phyloP scores from a whole-genome alignment of 371 early-diverging fungal species.

The Mucor piriformis region DNA sequence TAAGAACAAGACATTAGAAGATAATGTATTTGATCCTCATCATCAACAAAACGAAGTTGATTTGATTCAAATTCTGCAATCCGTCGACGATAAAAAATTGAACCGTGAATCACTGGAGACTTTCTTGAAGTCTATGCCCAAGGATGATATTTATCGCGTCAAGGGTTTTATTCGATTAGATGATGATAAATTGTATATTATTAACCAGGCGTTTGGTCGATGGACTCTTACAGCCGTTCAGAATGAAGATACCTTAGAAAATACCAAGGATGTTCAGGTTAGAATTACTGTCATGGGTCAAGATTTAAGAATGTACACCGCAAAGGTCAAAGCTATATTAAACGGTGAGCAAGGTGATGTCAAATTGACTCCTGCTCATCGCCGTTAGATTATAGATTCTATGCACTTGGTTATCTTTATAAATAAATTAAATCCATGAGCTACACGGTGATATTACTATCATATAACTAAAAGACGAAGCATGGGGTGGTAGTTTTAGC shows the following conservation, averaged over 20 bases:
- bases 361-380: slow-evolving; percentile 45
- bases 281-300: slow-evolving; percentile 67
- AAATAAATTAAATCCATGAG: no score
- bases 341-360: slow-evolving; percentile 35
- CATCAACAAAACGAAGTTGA: slow-evolving; percentile 81
- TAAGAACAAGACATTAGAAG: slow-evolving; percentile 37
- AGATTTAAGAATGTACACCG: slow-evolving; percentile 53
- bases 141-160: slow-evolving; percentile 88
- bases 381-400: slow-evolving; percentile 30
- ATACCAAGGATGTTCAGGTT: slow-evolving; percentile 42
- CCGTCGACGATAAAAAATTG: slow-evolving; percentile 15
- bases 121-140: slow-evolving; percentile 69
- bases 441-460: no score
- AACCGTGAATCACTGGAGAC: slow-evolving; percentile 42
- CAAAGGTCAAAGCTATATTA: slow-evolving; percentile 39
- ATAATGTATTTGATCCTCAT: slow-evolving; percentile 56
- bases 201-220: slow-evolving; percentile 94
- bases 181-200: slow-evolving; percentile 58
- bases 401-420: no score
- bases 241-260: slow-evolving; percentile 41
- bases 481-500: no score
- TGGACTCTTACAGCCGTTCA: slow-evolving; percentile 65
- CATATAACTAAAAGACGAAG: no score
- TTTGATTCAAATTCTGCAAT: slow-evolving; percentile 64
- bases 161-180: slow-evolving; percentile 84